Conservation (phyloP, 1,284 basidiomycete genomes). For the Heterobasidion irregulare region DNA sequence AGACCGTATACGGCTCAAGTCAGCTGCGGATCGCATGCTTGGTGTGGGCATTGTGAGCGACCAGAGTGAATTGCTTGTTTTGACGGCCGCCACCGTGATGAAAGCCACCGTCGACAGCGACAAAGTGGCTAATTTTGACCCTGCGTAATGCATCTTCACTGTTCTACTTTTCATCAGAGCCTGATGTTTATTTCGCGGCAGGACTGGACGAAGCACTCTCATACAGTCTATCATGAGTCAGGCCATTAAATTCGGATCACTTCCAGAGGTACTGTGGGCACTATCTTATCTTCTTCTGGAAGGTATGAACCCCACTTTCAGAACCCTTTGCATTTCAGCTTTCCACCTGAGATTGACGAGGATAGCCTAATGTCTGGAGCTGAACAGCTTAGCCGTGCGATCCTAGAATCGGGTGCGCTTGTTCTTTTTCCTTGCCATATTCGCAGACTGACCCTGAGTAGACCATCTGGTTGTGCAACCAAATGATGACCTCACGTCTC, state of each 20-base stretch:
- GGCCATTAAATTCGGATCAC: slow-evolving; percentile 76
- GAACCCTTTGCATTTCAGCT: slow-evolving; percentile 82
- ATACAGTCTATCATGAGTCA: slow-evolving; percentile 84
- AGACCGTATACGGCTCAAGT: slow-evolving; percentile 66
- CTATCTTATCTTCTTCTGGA: background rate
- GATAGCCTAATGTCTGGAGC: slow-evolving; percentile 78
- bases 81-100: slow-evolving; percentile 64
- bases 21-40: slow-evolving; percentile 55
- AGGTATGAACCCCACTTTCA: slow-evolving; percentile 18
- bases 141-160: slow-evolving; percentile 34
- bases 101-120: slow-evolving; percentile 53
- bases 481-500: slow-evolving; percentile 76
- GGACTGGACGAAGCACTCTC: slow-evolving; percentile 55
- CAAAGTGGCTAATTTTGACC: slow-evolving; percentile 47
- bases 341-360: slow-evolving; percentile 71
- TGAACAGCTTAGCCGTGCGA: slow-evolving; percentile 69
- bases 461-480: slow-evolving; percentile 67
- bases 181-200: slow-evolving; percentile 14
- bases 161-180: background rate
- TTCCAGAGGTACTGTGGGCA: slow-evolving; percentile 39
- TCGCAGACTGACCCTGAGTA: slow-evolving; percentile 18
- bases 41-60: slow-evolving; percentile 51
- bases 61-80: slow-evolving; percentile 47
- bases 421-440: background rate
- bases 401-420: slow-evolving; percentile 58